Evolutionary conservation across 2,329 filamentous ascomycete species (phyloP).

Genomic region (Venturia carpophila): DNA sequence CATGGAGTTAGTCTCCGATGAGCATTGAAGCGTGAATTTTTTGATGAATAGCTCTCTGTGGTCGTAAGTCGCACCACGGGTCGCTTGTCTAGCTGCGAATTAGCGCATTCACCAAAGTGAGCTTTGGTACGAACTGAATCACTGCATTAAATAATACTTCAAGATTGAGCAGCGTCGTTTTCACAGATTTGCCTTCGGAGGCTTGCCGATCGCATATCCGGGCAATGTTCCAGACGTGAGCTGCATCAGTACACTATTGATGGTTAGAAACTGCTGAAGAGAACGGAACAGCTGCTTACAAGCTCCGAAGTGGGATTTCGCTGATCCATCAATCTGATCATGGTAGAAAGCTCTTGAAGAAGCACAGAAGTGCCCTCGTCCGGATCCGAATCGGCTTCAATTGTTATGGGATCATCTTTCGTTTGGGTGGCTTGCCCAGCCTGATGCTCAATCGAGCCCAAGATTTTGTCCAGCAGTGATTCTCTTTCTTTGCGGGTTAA

Average conservation of each 20-base stretch:
- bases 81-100: neutral
- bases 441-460: slow-evolving; percentile 21
- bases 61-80: neutral
- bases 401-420: neutral
- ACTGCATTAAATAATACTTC: slow-evolving; percentile 7
- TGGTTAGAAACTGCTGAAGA: neutral
- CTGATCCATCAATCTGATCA: slow-evolving; percentile 1
- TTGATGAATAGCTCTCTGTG: neutral
- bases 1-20: neutral
- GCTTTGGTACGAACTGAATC: neutral
- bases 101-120: neutral
- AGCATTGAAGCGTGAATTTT: neutral
- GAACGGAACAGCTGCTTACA: neutral
- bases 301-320: neutral
- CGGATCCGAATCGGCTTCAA: neutral
- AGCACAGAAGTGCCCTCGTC: neutral
- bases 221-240: slow-evolving; percentile 4
- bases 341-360: slow-evolving; percentile 20
- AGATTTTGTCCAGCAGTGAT: slow-evolving; percentile 27
- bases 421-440: slow-evolving; percentile 9
- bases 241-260: neutral
- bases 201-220: slow-evolving; percentile 4
- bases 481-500: slow-evolving; percentile 30
- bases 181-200: neutral
- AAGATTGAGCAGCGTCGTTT: neutral